A percentile compares a stretch with the other conserved stretches of the same genome.
Evolutionary conservation across 1,139 yeast species (phyloP).

Genomic region (Diutina pseudorugosa): DNA sequence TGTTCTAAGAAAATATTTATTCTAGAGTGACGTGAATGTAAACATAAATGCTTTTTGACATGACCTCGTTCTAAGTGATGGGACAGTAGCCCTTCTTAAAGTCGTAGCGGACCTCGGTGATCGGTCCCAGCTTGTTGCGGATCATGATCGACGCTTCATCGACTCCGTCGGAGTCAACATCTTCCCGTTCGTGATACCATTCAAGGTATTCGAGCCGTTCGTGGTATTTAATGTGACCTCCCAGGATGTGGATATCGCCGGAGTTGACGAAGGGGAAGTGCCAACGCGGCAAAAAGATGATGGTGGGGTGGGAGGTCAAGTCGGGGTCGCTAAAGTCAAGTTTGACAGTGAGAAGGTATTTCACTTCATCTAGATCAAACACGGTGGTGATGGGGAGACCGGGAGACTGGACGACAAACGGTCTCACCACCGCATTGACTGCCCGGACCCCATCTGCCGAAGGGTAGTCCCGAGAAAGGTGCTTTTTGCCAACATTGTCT

Average conservation of each 20-base stretch:
- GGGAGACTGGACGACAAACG: conserved; percentile 48
- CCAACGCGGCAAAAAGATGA: conserved; percentile 57
- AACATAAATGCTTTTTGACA: no score
- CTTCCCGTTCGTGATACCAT: conserved; percentile 46
- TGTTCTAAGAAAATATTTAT: neutral
- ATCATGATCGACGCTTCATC: conserved; percentile 3
- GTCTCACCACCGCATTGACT: conserved; percentile 56
- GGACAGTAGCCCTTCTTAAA: neutral
- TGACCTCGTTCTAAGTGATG: no score
- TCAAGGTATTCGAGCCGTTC: conserved; percentile 42
- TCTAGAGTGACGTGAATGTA: neutral
- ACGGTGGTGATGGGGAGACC: conserved; percentile 42
- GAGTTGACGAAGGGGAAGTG: conserved; percentile 45
- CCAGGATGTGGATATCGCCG: conserved; percentile 31
- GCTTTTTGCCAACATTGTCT: neutral
- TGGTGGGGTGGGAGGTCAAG: conserved; percentile 30
- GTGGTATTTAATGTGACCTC: conserved; percentile 46
- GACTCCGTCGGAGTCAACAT: neutral
- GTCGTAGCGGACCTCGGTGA: neutral
- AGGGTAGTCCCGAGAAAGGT: conserved; percentile 14
- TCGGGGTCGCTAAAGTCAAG: conserved; percentile 9
- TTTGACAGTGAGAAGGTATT: conserved; percentile 35
- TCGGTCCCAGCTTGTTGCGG: conserved; percentile 2
- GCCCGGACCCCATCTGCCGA: conserved; percentile 59
- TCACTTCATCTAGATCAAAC: conserved; percentile 39